Percentiles rank a stretch among this genome's conserved stretches.
Evolutionary conservation across 768 basidiomycete species (phyloP).

Genomic region (Glaciozyma martinii): DNA sequence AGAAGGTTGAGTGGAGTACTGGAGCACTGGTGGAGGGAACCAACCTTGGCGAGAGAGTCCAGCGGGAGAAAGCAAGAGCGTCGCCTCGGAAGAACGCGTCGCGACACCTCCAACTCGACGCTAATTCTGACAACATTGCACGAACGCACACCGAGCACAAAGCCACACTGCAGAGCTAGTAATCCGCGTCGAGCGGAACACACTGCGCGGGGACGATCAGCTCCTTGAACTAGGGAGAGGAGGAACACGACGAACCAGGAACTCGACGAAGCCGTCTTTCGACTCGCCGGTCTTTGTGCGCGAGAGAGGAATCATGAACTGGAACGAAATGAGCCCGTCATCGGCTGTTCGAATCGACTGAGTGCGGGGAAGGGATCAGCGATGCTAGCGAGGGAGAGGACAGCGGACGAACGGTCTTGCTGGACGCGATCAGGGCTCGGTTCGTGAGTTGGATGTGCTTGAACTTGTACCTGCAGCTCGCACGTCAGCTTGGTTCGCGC

Average conservation of each 20-base stretch:
- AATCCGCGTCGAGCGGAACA: conserved; percentile 30
- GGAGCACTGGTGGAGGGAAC: no score
- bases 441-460: conserved; percentile 62
- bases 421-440: conserved; percentile 68
- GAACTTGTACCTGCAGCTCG: conserved; percentile 61
- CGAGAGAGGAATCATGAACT: conserved; percentile 59
- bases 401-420: conserved; percentile 53
- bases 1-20: no score
- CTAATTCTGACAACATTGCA: neutral
- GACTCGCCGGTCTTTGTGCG: neutral
- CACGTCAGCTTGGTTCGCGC: no score
- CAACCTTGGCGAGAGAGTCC: no score
- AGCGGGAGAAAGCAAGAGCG: no score
- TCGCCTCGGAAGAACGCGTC: no score
- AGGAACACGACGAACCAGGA: conserved; percentile 54
- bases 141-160: neutral
- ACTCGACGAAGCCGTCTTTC: conserved; percentile 70
- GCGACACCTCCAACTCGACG: no score
- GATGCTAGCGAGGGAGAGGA: neutral
- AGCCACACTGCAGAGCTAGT: neutral
- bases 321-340: conserved; percentile 72
- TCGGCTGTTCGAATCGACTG: conserved; percentile 70
- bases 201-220: conserved; percentile 13
- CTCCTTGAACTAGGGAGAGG: neutral
- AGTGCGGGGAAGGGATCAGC: no score